phyloP scores from a whole-genome alignment of 768 basidiomycete genomes.

The Leccinum incarnatum region DNA sequence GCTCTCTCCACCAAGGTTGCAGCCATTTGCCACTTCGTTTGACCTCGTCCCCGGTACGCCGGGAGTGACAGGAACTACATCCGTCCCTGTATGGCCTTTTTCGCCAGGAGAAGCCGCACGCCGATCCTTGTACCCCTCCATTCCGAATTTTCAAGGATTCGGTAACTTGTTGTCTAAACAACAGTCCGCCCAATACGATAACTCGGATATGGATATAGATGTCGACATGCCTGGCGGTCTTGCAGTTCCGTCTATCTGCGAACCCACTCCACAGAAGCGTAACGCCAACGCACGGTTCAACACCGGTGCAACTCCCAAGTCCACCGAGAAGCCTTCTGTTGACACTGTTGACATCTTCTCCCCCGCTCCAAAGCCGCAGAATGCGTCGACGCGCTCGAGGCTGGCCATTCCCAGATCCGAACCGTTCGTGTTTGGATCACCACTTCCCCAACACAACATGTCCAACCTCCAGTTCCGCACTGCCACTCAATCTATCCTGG shows the following conservation, averaged over 20 bases:
- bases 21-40: slow-evolving; percentile 64
- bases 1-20: slow-evolving; percentile 57
- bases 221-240: slow-evolving; percentile 38
- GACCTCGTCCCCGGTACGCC: slow-evolving; percentile 66
- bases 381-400: slow-evolving; percentile 21
- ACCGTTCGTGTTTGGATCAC: slow-evolving; percentile 79
- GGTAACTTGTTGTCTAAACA: slow-evolving; percentile 27
- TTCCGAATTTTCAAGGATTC: slow-evolving; percentile 34
- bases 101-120: slow-evolving; percentile 29
- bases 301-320: slow-evolving; percentile 27
- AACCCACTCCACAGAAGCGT: slow-evolving; percentile 23
- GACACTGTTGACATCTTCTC: slow-evolving; percentile 41
- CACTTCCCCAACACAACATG: slow-evolving; percentile 57
- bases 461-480: slow-evolving; percentile 65
- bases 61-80: slow-evolving; percentile 13
- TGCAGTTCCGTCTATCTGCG: slow-evolving; percentile 12
- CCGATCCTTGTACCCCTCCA: slow-evolving; percentile 39
- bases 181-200: slow-evolving; percentile 20
- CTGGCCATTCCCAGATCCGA: slow-evolving; percentile 27
- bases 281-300: slow-evolving; percentile 10
- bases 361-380: slow-evolving; percentile 30
- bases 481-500: slow-evolving; percentile 68
- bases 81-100: slow-evolving; percentile 40
- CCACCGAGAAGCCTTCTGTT: slow-evolving; percentile 32
- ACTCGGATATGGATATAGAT: slow-evolving; percentile 35